Evolutionary conservation across 176 grass and related monocot genomes (phyloP).

Genomic region (Otatea glauca): DNA sequence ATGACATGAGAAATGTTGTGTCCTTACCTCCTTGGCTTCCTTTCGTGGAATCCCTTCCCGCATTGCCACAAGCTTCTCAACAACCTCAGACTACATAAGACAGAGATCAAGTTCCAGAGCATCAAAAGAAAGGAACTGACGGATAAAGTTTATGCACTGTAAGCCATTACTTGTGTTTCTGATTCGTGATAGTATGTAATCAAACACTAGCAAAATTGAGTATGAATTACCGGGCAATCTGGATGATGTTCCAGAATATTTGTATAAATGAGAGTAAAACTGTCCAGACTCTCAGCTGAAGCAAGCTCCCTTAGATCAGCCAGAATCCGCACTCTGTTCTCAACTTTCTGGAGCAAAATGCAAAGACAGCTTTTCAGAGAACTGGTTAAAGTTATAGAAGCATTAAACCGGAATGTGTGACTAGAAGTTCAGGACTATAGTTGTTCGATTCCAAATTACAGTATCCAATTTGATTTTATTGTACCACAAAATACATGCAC

Average conservation of each 20-base stretch:
- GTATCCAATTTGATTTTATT: conserved; percentile 20
- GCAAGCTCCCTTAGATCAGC: conserved; percentile 96
- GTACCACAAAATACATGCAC: conserved; percentile 25
- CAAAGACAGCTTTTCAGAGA: conserved; percentile 32
- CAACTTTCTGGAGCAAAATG: conserved; percentile 83
- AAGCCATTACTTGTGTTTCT: neutral
- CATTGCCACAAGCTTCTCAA: conserved; percentile 96
- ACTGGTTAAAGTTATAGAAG: conserved; percentile 28
- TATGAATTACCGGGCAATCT: conserved; percentile 86
- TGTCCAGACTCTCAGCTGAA: conserved; percentile 98
- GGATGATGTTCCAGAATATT: conserved; percentile 99
- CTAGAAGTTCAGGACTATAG: conserved; percentile 7
- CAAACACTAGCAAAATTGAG: conserved; percentile 5
- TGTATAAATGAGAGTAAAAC: conserved; percentile 95
- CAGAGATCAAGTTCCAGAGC: conserved; percentile 33
- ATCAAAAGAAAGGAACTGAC: conserved; percentile 33
- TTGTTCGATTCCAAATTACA: conserved; percentile 5
- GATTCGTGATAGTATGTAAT: conserved; percentile 16
- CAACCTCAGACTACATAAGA: conserved; percentile 82
- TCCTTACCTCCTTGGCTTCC: conserved; percentile 94
- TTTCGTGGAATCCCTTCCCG: conserved; percentile 92
- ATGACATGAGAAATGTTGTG: neutral
- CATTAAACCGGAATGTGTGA: neutral
- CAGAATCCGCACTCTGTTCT: conserved; percentile 89
- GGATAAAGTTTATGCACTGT: neutral